Conservation (phyloP, 495 filamentous ascomycete genomes). For the Podospora pseudopauciseta region DNA sequence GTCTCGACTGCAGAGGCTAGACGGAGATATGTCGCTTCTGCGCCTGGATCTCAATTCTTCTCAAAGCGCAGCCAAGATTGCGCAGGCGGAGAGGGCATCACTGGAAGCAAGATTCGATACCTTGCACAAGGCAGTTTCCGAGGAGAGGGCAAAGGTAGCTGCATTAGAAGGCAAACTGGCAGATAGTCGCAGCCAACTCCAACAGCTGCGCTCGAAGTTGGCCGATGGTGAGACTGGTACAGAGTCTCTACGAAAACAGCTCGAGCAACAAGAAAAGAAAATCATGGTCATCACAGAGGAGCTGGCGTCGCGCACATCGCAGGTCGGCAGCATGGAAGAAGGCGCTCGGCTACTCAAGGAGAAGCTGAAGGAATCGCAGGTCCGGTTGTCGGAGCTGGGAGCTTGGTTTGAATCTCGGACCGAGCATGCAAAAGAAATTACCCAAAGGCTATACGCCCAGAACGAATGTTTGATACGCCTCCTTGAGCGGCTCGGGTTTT, state of each 20-base stretch:
- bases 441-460: slow-evolving; percentile 71
- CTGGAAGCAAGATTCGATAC: slow-evolving; percentile 37
- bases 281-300: slow-evolving; percentile 58
- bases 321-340: slow-evolving; percentile 62
- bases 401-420: slow-evolving; percentile 60
- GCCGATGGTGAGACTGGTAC: slow-evolving; percentile 76
- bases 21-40: slow-evolving; percentile 42
- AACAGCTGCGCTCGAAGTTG: slow-evolving; percentile 61
- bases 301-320: slow-evolving; percentile 61
- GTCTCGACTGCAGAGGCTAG: slow-evolving; percentile 39
- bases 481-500: slow-evolving; percentile 80
- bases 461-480: slow-evolving; percentile 72
- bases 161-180: slow-evolving; percentile 62
- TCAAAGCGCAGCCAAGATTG: slow-evolving; percentile 30
- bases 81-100: slow-evolving; percentile 39
- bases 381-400: slow-evolving; percentile 48
- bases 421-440: slow-evolving; percentile 70
- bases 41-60: slow-evolving; percentile 45
- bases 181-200: slow-evolving; percentile 62
- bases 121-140: slow-evolving; percentile 49
- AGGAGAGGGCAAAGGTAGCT: slow-evolving; percentile 55
- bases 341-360: slow-evolving; percentile 59
- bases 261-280: slow-evolving; percentile 66
- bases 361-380: slow-evolving; percentile 49
- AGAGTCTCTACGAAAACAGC: slow-evolving; percentile 65